Base-by-base conservation (phyloP, 805 yeast species). In the Candida caryicola region DNA sequence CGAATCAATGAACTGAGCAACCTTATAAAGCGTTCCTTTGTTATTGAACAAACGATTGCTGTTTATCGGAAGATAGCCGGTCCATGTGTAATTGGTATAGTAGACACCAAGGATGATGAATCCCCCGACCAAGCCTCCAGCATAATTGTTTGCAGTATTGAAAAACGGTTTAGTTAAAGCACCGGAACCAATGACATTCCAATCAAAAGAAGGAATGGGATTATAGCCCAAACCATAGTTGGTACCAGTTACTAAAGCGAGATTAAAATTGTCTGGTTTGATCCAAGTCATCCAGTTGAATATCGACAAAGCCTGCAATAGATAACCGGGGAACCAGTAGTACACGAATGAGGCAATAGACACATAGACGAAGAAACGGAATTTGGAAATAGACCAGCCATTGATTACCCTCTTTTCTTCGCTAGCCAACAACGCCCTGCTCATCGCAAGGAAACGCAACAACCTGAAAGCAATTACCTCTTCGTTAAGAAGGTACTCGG, bases 231-330 rank as follows among this genome's bases (percentile, higher is more conserved):
- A 34, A 25, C 34, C 81, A 23, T 40, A 33, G 6, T 43, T 36
- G n/a, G 63, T 50, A 21, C 84, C 82, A 9, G 80, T 71, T 12
- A 78, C 55, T 5, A 55, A 48, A n/a, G 76, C 74, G 37, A 78
- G 55, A 44, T 70, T 68, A 43, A 70, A 60, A 50, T 74, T 76
- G 25, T 66, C 42, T n/a, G 81, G 82, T 3, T 58, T 55, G 33
- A 77, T 77, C 82, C 83, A 79, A 4, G 75, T 68, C 50, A 75
- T 65, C 85, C 84, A 79, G 47, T 69, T 67, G 56, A 73, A 73
- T 2, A 57, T 49, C 3, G 71, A 67, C 9, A 73, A 51, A 3
- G 73, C 73, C 9, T 50, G 44, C 45, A 72, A 69, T 5, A 71
- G 29, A 43, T 65, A 72, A 35, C 63, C 50, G 23, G 77, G 77